Evolutionary conservation across 371 early-diverging fungal genomes (phyloP), one percentile per base, ranked within the genome.

Genomic region (Zancudomyces culisetae): DNA sequence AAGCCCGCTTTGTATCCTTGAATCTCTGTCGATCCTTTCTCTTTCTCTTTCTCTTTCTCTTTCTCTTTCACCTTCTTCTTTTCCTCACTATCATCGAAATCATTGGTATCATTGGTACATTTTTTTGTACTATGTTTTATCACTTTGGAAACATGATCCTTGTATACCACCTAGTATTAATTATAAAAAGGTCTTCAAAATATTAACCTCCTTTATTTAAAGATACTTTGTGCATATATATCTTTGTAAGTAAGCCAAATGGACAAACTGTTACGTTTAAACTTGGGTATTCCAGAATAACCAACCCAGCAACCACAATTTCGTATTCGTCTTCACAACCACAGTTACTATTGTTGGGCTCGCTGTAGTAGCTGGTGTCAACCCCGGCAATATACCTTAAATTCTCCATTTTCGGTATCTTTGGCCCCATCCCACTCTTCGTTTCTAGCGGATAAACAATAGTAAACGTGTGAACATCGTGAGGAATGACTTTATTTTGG

Each of bases 1-100:
- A 76, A 92, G 0, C 87, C 87, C 0, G 91, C 70, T 41, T 84
- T 81, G 58, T 93, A 93, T 15, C 15, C 35, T 10, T 35, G 10
- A 15, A 6, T 35, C 6, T 10, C 6, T 10, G 35, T 35, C 10
- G 35, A 10, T 35, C 6, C 35, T 15, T 10, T 35, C 6, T 6
- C 35, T 10, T 35, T 15, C 15, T 35, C 10, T 6, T 35, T 10
- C 15, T 10, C 15, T 35, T 6, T 35, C 35, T 35, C 6, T 35
- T 10, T 35, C n/a, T n/a, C n/a, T n/a, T 10, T 35, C 35, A 10
- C 15, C 10, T 6, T 35, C 6, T 35, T 10, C 15, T 35, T 6
- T 35, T 15, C 15, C 6, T 35, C 6, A 10, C 15, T 35, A 35
- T 15, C 6, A 35, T 35, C 35, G 35, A 6, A 35, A 35, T 35